Conservation (phyloP, 2,329 filamentous ascomycete genomes). For the Diplodia seriata region DNA sequence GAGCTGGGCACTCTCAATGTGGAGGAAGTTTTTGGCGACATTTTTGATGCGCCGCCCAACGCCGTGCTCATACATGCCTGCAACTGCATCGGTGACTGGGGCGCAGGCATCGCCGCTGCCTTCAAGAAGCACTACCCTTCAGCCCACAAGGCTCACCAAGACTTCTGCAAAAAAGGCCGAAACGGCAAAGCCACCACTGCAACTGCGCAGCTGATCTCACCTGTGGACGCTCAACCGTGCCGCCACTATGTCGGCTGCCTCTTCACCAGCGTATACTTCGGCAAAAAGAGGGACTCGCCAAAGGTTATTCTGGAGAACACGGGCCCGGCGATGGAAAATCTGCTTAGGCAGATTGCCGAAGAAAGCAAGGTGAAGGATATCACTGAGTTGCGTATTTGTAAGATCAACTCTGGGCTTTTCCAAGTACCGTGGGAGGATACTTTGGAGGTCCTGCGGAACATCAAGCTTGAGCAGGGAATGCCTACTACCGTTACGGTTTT, state of each 20-base stretch:
- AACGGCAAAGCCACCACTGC: conserved; percentile 48
- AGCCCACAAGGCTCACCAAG: conserved; percentile 57
- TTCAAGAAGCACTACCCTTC: conserved; percentile 60
- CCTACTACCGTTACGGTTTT: conserved; percentile 21
- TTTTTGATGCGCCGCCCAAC: conserved; percentile 60
- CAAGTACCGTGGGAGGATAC: conserved; percentile 62
- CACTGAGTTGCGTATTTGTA: conserved; percentile 56
- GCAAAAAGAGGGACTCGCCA: conserved; percentile 52
- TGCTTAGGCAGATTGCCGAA: conserved; percentile 53
- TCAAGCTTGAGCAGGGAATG: conserved; percentile 37
- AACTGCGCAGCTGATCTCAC: conserved; percentile 62
- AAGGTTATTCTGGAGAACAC: conserved; percentile 59
- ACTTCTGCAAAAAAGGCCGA: conserved; percentile 52
- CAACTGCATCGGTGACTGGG: conserved; percentile 65
- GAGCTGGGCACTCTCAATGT: conserved; percentile 17
- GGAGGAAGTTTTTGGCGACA: conserved; percentile 50
- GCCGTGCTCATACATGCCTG: conserved; percentile 65
- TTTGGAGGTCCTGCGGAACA: conserved; percentile 50
- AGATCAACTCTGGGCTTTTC: conserved; percentile 66
- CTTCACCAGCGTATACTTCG: conserved; percentile 62
- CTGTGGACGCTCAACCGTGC: conserved; percentile 48
- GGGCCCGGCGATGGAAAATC: conserved; percentile 54
- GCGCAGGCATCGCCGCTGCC: conserved; percentile 62
- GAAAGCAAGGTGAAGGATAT: conserved; percentile 39
- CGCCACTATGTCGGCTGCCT: conserved; percentile 65